Base-by-base conservation (phyloP, 2,329 filamentous ascomycete genomes). In the Trichoderma sp. region DNA sequence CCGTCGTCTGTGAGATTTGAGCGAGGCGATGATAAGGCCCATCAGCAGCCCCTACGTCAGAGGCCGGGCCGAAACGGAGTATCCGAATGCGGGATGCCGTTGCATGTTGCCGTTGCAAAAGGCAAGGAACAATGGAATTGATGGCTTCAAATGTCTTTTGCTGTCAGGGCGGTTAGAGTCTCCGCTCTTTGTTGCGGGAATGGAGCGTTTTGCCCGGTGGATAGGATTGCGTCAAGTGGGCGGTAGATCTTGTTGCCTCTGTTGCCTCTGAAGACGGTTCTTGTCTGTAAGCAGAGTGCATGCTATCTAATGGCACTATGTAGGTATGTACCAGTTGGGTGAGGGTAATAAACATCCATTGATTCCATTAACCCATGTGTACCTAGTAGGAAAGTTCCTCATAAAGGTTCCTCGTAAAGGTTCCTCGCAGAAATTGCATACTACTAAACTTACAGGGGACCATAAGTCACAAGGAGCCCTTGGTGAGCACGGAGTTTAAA, bases 21-120 rank as follows among this genome's bases (percentile, higher is more conserved):
- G 15, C 15, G 36, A 39, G 36, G 36, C 15, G n/a, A 20, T 20
- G 17, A 43, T 43, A 43, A 47, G 17, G 43, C 1, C 43, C 43
- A 47, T 47, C 17, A 47, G 43, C 43, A 47, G 43, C 13, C 23
- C 15, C 55, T 68, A 68, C 55, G 66, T 68, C 66, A 68, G 55
- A 30, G 66, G 28, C 55, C 50, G 43, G 43, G 43, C 43, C 61
- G 68, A 63, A 63, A 66, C 68, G 68, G 62, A 71, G 68, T 57
- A 63, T 71, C 53, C 68, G 12, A 43, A 57, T 53, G 17, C 23
- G 43, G 68, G 43, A 17, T 36, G 43, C 59, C 43, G 58, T 17
- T 36, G 47, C 43, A 65, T 12, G 34, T 36, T 36, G 36, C 13
- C 36, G 13, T 39, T 39, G 36, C 36, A 39, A 17, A 39, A 39